A percentile compares a stretch with the other conserved stretches of the same genome.
Evolutionary conservation across 75 land plant genomes (phyloP).

Genomic region (Cupressus sempervirens): DNA sequence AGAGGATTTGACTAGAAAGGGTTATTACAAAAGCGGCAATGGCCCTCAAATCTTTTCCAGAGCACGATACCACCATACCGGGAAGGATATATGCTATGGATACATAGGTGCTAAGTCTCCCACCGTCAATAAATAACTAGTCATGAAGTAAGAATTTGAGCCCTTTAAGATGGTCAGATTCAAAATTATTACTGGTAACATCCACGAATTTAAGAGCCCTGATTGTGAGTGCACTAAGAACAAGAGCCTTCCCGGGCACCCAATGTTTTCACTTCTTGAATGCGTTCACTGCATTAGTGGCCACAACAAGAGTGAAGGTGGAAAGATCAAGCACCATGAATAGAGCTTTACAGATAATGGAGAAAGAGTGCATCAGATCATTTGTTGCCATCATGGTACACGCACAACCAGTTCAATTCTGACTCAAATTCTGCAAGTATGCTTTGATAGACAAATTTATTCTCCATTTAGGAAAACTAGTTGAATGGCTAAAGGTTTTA

Average conservation of each 20-base stretch:
- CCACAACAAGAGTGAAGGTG: not conserved
- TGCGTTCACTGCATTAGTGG: not conserved
- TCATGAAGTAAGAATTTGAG: too few species aligned
- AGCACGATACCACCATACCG: not conserved
- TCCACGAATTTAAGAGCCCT: not conserved
- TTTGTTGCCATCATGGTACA: too few species aligned
- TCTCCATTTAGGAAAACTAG: too few species aligned
- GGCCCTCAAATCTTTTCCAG: not conserved
- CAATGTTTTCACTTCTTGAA: not conserved
- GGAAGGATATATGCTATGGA: not conserved
- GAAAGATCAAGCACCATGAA: not conserved
- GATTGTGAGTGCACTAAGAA: not conserved
- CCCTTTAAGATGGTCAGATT: too few species aligned
- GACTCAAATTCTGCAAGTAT: too few species aligned
- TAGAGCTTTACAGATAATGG: too few species aligned
- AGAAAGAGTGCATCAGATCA: too few species aligned
- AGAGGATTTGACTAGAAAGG: not conserved
- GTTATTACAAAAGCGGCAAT: not conserved
- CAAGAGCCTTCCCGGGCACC: not conserved
- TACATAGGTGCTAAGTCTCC: not conserved
- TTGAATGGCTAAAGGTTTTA: too few species aligned
- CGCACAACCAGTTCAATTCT: too few species aligned
- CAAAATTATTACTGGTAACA: not conserved
- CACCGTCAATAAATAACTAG: too few species aligned
- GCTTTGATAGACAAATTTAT: too few species aligned